phyloP scores from a whole-genome alignment of 108 stramenopile species.

The Schizochytrium sp. region DNA sequence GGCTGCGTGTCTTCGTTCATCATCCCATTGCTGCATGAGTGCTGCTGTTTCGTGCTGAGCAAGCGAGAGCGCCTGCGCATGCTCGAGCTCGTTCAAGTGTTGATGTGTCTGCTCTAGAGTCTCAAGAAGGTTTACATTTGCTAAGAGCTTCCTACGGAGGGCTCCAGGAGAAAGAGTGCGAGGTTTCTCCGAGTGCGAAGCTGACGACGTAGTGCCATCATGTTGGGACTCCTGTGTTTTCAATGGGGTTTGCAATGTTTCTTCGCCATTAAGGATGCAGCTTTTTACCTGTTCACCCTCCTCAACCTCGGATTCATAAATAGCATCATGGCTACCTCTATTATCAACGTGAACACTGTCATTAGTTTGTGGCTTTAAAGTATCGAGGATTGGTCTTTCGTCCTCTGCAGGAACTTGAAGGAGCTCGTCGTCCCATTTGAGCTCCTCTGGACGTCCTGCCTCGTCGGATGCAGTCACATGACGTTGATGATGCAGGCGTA shows the following conservation, averaged over 20 bases:
- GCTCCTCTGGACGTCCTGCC: background rate
- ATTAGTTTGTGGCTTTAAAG: background rate
- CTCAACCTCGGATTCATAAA: background rate
- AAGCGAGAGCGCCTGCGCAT: constrained; percentile 33
- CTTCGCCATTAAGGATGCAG: background rate
- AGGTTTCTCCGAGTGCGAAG: background rate
- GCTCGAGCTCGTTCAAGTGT: constrained; percentile 50
- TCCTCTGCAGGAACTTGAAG: constrained; percentile 36
- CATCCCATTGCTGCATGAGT: constrained; percentile 57
- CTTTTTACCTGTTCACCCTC: background rate
- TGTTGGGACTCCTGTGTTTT: background rate
- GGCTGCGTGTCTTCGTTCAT: constrained; percentile 14
- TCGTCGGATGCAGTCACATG: background rate
- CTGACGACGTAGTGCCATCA: background rate
- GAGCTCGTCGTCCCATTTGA: constrained; percentile 34
- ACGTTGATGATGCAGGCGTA: background rate
- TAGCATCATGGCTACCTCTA: background rate
- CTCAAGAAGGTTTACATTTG: constrained; percentile 48
- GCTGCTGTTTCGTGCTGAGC: constrained; percentile 56
- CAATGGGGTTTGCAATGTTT: background rate
- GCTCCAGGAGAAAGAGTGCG: constrained; percentile 32
- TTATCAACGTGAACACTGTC: background rate
- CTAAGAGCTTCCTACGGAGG: constrained; percentile 32
- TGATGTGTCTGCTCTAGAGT: constrained; percentile 44
- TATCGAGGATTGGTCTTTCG: background rate